Evolutionary conservation across 163 green algal genomes (phyloP), one percentile per base, ranked within the genome.

Genomic region (Chloromonas sp.): DNA sequence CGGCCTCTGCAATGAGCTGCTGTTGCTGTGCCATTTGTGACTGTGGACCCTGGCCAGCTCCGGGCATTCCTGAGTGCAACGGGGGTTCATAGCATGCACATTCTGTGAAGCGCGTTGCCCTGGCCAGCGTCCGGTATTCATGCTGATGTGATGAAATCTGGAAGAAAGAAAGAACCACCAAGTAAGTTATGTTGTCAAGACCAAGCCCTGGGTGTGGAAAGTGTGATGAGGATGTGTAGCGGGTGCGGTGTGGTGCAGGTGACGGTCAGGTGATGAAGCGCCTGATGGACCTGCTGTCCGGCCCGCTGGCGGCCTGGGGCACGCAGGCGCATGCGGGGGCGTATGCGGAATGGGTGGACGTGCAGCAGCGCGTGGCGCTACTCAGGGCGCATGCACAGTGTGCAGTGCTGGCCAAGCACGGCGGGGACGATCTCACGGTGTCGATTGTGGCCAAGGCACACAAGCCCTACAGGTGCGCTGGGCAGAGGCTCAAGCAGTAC

Each of bases 261-360:
- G 93, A 96, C 59, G 66, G 82, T 3, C 61, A 85, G 0, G 90
- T 97, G 60, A 90, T 97, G 89, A 84, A 87, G 61, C 90, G 92
- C 14, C 87, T 97, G 57, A 93, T 96, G 89, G 87, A 87, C 0
- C 87, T 97, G 87, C 89, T 97, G 36, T 86, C 79, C 0, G 88
- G 87, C 1, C 93, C 94, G 0, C 86, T 96, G 2, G 84, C 85
- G 2, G 1, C 1, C 82, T 89, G 74, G 5, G 70, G 76, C 86
- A 57, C 8, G 3, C 66, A 3, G 58, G 66, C 66, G 58, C 8
- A 15, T 71, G 79, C 87, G 1, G 84, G 71, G 70, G 86, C 70
- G 60, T 95, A 96, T 83, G 94, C 91, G 14, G 94, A 97, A 85
- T 95, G 93, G 90, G 94, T 97, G 71, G 91, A 82, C 2, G 88